Evolutionary conservation across 139 green algal species (phyloP), one percentile per base, ranked within the genome.

Genomic region (Coccomyxa sp.): DNA sequence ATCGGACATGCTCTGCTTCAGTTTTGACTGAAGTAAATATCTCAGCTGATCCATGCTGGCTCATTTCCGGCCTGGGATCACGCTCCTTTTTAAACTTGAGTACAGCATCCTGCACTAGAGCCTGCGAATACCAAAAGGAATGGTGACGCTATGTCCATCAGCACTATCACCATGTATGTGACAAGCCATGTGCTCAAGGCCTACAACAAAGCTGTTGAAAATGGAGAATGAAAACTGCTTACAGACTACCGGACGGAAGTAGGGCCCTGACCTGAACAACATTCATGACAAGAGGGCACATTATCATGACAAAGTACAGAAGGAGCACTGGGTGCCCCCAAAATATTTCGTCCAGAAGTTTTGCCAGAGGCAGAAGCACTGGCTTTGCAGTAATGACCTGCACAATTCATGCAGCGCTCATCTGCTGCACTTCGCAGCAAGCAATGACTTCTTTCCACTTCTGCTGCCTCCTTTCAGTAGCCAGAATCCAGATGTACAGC

Each of bases 241-340:
- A 51, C 7, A 51, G 38, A n/a, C 15, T 17, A 30, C 0, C 14
- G 23, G 60, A 58, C 38, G 9, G 63, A 9, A 71, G 9, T 71
- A 21, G 63, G 63, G 63, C 21, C 18, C 63, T 71, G 7, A 90
- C 79, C 88, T 94, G 90, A 21, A 85, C 27, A 15, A 91, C 32
- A 80, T 94, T 94, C 86, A 94, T 91, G 10, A 82, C 32, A 45
- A 94, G 76, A 23, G 91, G 91, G 78, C 90, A 92, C 30, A 77
- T 78, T 30, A 94, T 83, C 90, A 94, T 93, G 71, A 93, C 89
- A 16, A 85, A 76, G 58, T 86, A 91, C 13, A 94, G 85, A 63
- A 88, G 76, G 13, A 85, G 25, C 15, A 85, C 87, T 27, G 91
- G 85, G 57, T 90, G 85, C 30, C 85, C 87, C 30, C 27, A 16